Percentiles rank a stretch among this genome's conserved stretches.
These are phyloP conservation scores for Terfezia boudieri DNA, from an alignment of 495 filamentous ascomycete species.

Conservation along the genomic window DNA sequence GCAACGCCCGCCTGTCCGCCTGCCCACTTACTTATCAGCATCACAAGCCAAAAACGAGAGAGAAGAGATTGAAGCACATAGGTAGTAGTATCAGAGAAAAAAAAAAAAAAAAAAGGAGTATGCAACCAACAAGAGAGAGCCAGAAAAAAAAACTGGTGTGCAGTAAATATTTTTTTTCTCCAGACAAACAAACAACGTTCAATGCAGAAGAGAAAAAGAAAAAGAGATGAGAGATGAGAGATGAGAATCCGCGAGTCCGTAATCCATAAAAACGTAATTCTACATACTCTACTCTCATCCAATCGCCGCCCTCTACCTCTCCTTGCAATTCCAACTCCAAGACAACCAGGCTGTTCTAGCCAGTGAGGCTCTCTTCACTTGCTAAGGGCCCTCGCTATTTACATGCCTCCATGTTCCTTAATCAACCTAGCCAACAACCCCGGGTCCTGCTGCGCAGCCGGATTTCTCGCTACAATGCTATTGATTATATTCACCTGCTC, in stretches of 20 bases:
- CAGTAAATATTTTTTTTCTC: too few relatives aligned
- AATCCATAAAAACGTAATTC: too few relatives aligned
- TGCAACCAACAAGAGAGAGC: neutral
- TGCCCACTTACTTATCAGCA: neutral
- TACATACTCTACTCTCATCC: neutral
- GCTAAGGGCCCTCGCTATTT: too few relatives aligned
- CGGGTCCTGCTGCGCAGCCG: slow-evolving; percentile 13
- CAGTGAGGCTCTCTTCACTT: too few relatives aligned
- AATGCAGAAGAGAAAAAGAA: too few relatives aligned
- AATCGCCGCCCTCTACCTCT: neutral
- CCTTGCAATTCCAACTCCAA: neutral
- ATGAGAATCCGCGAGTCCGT: too few relatives aligned
- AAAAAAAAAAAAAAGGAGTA: neutral
- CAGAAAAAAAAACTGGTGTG: neutral
- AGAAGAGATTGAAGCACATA: neutral
- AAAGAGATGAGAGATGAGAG: too few relatives aligned
- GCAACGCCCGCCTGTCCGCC: neutral
- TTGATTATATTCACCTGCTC: slow-evolving; percentile 15
- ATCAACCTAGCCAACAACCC: slow-evolving; percentile 14
- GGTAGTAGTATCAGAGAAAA: neutral
- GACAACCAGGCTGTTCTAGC: too few relatives aligned
- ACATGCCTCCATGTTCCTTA: slow-evolving; percentile 1
- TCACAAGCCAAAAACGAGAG: neutral
- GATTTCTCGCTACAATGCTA: slow-evolving; percentile 15
- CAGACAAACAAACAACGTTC: too few relatives aligned